Evolutionary conservation across 495 filamentous ascomycete genomes (phyloP).

Genomic region (Saxophila tyrrhenica): DNA sequence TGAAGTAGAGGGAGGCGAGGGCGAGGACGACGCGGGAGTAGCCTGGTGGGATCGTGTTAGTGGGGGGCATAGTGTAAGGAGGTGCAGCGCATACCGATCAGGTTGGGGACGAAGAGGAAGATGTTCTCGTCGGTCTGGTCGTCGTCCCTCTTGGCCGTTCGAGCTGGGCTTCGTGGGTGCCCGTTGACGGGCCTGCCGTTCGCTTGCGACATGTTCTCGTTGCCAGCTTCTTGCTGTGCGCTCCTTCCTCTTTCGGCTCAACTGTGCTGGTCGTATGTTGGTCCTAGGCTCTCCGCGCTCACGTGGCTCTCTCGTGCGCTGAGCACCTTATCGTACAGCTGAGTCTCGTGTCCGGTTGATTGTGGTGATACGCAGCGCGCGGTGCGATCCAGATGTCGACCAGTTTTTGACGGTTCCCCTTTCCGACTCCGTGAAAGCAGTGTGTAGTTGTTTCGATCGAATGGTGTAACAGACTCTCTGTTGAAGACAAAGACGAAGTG

Average conservation of each 20-base stretch:
- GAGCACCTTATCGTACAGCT: no score
- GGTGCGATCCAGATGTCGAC: no score
- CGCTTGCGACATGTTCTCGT: neutral
- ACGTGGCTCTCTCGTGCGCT: no score
- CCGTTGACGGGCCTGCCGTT: conserved; percentile 2
- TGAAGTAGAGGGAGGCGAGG: conserved; percentile 90
- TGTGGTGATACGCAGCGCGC: no score
- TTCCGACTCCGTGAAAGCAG: no score
- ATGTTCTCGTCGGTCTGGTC: conserved; percentile 61
- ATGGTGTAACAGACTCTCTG: no score
- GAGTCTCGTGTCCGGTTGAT: no score
- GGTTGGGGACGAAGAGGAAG: conserved; percentile 87
- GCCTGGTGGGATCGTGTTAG: conserved; percentile 53
- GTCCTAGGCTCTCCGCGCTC: no score
- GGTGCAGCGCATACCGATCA: conserved; percentile 71
- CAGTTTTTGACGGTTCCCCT: no score
- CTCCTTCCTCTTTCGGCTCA: neutral
- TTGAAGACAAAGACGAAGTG: no score
- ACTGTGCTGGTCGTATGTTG: neutral
- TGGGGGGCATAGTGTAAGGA: neutral
- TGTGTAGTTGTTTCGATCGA: no score
- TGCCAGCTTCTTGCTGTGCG: neutral
- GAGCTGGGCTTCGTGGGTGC: neutral
- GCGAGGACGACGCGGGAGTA: conserved; percentile 83
- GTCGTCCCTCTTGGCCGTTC: neutral